These are phyloP conservation scores for Voacanga thouarsii DNA, from an alignment of 257 asterid genomes.

Conservation along the genomic window DNA sequence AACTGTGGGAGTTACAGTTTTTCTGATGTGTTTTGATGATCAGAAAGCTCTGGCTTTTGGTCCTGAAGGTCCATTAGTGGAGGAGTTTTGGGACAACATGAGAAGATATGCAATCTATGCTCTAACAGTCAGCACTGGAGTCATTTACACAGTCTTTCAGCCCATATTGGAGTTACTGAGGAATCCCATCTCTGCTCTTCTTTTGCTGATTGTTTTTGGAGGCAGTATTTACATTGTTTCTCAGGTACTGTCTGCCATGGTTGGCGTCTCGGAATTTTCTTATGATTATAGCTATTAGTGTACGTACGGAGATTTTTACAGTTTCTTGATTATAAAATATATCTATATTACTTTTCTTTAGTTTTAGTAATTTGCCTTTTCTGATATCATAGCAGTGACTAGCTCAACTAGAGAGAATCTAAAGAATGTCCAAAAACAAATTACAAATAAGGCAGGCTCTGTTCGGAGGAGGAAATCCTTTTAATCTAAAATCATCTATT, in stretches of 20 bases:
- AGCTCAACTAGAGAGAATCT: too few relatives aligned
- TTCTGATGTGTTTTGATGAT: slow-evolving; percentile 68
- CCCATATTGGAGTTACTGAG: slow-evolving; percentile 69
- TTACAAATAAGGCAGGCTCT: too few relatives aligned
- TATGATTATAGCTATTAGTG: slow-evolving; percentile 57
- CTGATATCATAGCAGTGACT: not conserved
- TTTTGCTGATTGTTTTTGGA: slow-evolving; percentile 50
- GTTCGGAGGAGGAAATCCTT: too few relatives aligned
- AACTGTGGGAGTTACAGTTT: slow-evolving; percentile 47
- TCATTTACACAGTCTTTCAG: slow-evolving; percentile 50
- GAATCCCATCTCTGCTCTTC: slow-evolving; percentile 83
- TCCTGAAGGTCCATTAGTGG: slow-evolving; percentile 91
- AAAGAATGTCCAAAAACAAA: too few relatives aligned
- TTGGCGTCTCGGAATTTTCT: slow-evolving; percentile 79
- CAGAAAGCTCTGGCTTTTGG: slow-evolving; percentile 77
- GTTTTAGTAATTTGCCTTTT: not conserved
- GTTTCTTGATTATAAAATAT: not conserved
- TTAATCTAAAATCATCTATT: too few relatives aligned
- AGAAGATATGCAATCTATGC: slow-evolving; percentile 84
- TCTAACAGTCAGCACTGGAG: slow-evolving; percentile 89
- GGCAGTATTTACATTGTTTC: slow-evolving; percentile 62
- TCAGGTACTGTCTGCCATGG: slow-evolving; percentile 90
- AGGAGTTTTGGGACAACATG: slow-evolving; percentile 97
- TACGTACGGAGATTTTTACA: not conserved
- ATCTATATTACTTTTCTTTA: too few relatives aligned